Conservation (phyloP, 2,329 filamentous ascomycete species). For the Colletotrichum sp. region DNA sequence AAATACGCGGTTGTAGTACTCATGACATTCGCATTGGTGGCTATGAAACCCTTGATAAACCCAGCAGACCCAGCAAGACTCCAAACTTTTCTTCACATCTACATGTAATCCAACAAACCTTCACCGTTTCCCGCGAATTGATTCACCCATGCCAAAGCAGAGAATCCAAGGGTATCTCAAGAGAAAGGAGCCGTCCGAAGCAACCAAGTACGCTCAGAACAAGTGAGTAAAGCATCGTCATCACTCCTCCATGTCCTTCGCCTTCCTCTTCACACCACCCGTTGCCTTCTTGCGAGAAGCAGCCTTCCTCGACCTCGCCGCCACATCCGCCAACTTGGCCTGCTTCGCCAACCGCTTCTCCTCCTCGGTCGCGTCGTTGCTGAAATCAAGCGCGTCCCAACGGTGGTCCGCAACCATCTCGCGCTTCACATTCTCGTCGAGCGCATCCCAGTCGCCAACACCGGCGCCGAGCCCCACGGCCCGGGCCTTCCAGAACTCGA, state of each 20-base stretch:
- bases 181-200: not conserved
- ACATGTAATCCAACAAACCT: not conserved
- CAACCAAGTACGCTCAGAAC: not conserved
- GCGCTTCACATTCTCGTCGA: constrained; percentile 22
- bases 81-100: not conserved
- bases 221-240: not conserved
- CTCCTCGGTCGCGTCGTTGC: not conserved
- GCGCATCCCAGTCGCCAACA: constrained; percentile 21
- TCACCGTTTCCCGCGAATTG: no score
- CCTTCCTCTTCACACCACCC: not conserved
- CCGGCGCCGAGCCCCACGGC: constrained; percentile 27
- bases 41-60: not conserved
- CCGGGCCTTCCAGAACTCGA: constrained; percentile 24
- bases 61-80: not conserved
- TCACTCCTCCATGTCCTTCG: not conserved
- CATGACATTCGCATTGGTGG: not conserved
- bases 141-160: not conserved
- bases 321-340: not conserved
- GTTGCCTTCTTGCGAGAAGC: not conserved
- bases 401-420: constrained; percentile 23
- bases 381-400: constrained; percentile 21
- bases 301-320: not conserved
- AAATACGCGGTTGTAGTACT: not conserved
- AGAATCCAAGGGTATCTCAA: not conserved
- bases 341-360: not conserved